Conservation (phyloP, 495 filamentous ascomycete species). For the Oidiodendron maius region DNA sequence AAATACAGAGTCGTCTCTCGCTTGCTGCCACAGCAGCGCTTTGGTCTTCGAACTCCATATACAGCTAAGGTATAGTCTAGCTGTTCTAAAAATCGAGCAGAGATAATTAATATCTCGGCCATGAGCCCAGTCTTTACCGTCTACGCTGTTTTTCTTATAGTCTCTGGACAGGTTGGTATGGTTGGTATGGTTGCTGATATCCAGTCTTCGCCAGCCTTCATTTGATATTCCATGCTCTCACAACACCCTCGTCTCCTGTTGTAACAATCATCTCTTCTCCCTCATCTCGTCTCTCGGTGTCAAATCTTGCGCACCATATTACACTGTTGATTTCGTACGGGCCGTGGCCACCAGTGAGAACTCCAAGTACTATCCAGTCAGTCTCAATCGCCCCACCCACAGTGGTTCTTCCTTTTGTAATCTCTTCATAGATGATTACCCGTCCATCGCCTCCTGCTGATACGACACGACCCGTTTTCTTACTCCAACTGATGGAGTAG, state of each 20-base stretch:
- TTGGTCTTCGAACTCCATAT: no score
- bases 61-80: no score
- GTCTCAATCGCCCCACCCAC: conserved; percentile 38
- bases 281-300: conserved; percentile 40
- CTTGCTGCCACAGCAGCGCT: no score
- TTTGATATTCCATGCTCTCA: conserved; percentile 66
- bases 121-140: no score
- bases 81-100: no score
- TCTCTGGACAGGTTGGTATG: no score
- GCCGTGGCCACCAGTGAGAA: conserved; percentile 67
- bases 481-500: conserved; percentile 79
- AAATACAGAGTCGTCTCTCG: no score
- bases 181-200: no score
- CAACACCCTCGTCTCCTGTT: conserved; percentile 74
- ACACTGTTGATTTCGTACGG: conserved; percentile 92
- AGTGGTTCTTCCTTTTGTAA: conserved; percentile 21
- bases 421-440: conserved; percentile 66
- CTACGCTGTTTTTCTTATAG: no score
- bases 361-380: conserved; percentile 64
- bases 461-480: conserved; percentile 63
- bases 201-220: no score
- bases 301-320: conserved; percentile 65
- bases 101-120: no score
- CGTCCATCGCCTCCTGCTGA: conserved; percentile 82
- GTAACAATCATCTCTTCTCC: conserved; percentile 72